Evolutionary conservation across 192 early-diverging fungal species (phyloP).

Genomic region (Lobosporangium transversale): DNA sequence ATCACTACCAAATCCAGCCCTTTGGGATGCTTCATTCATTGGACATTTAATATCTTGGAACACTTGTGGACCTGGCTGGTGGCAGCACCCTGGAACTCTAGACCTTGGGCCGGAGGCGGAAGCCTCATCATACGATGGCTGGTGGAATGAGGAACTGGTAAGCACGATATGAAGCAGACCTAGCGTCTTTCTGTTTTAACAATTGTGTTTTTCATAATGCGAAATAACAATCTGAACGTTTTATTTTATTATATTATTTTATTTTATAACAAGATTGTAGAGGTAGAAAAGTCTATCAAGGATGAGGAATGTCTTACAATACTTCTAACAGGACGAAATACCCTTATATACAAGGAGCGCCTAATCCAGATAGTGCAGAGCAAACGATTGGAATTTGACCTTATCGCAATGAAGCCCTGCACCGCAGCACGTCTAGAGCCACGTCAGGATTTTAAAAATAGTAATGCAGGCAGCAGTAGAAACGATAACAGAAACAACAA

Average conservation of each 20-base stretch:
- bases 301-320: conserved; percentile 29
- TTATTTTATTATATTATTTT: too few species aligned
- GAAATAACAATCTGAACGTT: neutral
- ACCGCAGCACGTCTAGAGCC: conserved; percentile 6
- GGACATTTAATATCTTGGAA: conserved; percentile 61
- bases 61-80: conserved; percentile 60
- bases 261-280: conserved; percentile 28
- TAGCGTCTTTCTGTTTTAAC: too few species aligned
- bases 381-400: conserved; percentile 59
- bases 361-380: conserved; percentile 53
- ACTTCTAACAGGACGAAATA: conserved; percentile 28
- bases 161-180: neutral
- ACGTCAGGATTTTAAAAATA: neutral
- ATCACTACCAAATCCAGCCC: conserved; percentile 62
- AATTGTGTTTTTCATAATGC: too few species aligned
- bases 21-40: conserved; percentile 65
- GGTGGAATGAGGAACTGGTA: conserved; percentile 52
- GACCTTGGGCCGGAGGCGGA: conserved; percentile 37
- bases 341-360: conserved; percentile 44
- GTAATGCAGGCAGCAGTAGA: neutral
- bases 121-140: conserved; percentile 29
- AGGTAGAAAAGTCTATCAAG: conserved; percentile 55
- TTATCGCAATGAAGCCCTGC: conserved; percentile 17
- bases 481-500: neutral
- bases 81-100: conserved; percentile 63